Evolutionary conservation across 345 rosid genomes (phyloP).

Genomic region (Kernera saxatilis): DNA sequence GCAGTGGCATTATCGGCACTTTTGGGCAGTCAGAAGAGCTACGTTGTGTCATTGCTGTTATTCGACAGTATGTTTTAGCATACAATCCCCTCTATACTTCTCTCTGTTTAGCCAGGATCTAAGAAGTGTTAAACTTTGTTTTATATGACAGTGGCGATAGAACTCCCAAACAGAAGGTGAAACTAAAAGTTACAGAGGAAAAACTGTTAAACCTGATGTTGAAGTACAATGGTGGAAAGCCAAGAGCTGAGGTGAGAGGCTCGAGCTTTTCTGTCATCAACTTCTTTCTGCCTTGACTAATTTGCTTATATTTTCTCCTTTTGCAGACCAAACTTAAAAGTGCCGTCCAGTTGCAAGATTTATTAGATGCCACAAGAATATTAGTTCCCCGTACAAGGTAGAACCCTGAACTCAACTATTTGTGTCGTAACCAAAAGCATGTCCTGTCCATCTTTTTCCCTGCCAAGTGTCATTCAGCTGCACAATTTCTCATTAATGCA

Average conservation of each 20-base stretch:
- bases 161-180: conserved; percentile 99
- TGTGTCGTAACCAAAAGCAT: neutral
- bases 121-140: neutral
- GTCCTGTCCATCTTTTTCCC: neutral
- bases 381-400: conserved; percentile 98
- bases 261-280: neutral
- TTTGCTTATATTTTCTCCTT: conserved; percentile 5
- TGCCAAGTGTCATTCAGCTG: neutral
- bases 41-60: conserved; percentile 93
- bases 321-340: conserved; percentile 96
- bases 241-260: conserved; percentile 77
- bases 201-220: conserved; percentile 89
- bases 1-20: conserved; percentile 93
- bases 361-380: conserved; percentile 95
- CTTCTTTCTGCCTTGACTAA: neutral
- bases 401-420: neutral
- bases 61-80: conserved; percentile 79
- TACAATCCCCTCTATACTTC: neutral
- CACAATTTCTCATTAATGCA: neutral
- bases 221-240: conserved; percentile 96
- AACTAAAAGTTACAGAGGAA: conserved; percentile 97
- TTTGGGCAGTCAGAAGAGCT: conserved; percentile 97
- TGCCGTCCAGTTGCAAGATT: conserved; percentile 96
- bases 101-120: conserved; percentile 9
- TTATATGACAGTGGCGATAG: conserved; percentile 78